These are phyloP conservation scores for Trichoderma sp. DNA, from an alignment of 2,329 filamentous ascomycete species.

Conservation along the genomic window DNA sequence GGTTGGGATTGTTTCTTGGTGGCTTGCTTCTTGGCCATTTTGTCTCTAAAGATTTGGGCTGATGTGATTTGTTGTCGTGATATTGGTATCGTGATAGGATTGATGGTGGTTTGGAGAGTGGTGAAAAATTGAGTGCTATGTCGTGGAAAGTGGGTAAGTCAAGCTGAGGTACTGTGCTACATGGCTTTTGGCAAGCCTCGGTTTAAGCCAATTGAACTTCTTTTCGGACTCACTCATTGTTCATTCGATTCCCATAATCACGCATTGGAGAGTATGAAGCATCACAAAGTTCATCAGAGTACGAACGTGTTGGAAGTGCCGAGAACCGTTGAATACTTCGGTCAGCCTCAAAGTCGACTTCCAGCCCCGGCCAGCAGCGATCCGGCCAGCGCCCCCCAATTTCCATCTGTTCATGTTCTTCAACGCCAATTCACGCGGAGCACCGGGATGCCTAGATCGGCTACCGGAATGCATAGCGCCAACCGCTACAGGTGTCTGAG, in stretches of 20 bases:
- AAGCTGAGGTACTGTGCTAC: neutral
- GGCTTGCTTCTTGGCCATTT: neutral
- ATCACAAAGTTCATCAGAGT: neutral
- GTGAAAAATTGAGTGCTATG: conserved; percentile 9
- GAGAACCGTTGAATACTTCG: neutral
- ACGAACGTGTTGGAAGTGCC: neutral
- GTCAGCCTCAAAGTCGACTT: no score
- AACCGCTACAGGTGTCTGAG: conserved; percentile 2
- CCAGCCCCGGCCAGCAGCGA: neutral
- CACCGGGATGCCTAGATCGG: conserved; percentile 7
- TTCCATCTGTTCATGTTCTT: neutral
- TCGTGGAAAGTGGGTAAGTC: conserved; percentile 8
- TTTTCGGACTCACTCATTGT: neutral
- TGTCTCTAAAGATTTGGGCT: neutral
- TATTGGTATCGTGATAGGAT: no score
- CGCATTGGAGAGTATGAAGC: no score
- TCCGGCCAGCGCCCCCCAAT: conserved; percentile 16
- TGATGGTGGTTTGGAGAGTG: conserved; percentile 3
- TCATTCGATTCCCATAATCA: no score
- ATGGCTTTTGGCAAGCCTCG: neutral
- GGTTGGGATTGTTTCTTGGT: neutral
- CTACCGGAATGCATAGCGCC: neutral
- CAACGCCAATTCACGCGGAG: neutral
- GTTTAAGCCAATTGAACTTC: neutral
- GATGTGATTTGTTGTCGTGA: neutral